Conservation (phyloP, 345 rosid species). For the Camelina hispida region DNA sequence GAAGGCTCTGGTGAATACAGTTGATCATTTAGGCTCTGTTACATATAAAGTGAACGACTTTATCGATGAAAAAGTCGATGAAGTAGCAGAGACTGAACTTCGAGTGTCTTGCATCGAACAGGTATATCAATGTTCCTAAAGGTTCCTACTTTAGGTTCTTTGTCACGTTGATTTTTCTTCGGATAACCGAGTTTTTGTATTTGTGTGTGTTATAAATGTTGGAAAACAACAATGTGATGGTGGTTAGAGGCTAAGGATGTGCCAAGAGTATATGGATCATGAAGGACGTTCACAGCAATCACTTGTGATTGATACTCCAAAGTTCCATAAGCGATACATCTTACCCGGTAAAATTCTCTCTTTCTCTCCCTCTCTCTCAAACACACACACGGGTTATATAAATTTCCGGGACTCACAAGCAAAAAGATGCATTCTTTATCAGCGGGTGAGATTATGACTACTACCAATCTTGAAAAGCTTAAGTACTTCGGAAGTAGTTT, state of each 20-base stretch:
- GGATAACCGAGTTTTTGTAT: background rate
- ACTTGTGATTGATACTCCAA: conserved; percentile 74
- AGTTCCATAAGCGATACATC: conserved; percentile 84
- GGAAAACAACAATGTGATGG: conserved; percentile 17
- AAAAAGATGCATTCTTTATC: conserved; percentile 28
- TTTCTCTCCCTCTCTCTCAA: conserved; percentile 30
- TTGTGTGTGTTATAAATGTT: background rate
- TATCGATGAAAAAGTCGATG: conserved; percentile 81
- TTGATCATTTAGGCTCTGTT: conserved; percentile 96
- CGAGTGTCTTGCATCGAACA: conserved; percentile 86
- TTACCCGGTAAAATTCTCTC: conserved; percentile 74
- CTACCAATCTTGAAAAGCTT: conserved; percentile 59
- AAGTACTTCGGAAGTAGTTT: conserved; percentile 71
- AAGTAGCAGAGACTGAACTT: conserved; percentile 75
- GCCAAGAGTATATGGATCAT: conserved; percentile 84
- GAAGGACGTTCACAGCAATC: conserved; percentile 89
- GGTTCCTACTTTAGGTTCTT: conserved; percentile 20
- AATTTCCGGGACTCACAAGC: background rate
- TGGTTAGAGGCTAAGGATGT: conserved; percentile 86
- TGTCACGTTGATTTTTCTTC: background rate
- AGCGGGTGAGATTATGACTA: conserved; percentile 81
- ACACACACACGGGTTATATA: too few relatives aligned
- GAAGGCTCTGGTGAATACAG: conserved; percentile 91
- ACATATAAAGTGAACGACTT: conserved; percentile 86
- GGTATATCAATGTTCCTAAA: conserved; percentile 48